Base-by-base conservation (phyloP, 371 early-diverging fungal genomes). In the Syncephalastrum sp. region DNA sequence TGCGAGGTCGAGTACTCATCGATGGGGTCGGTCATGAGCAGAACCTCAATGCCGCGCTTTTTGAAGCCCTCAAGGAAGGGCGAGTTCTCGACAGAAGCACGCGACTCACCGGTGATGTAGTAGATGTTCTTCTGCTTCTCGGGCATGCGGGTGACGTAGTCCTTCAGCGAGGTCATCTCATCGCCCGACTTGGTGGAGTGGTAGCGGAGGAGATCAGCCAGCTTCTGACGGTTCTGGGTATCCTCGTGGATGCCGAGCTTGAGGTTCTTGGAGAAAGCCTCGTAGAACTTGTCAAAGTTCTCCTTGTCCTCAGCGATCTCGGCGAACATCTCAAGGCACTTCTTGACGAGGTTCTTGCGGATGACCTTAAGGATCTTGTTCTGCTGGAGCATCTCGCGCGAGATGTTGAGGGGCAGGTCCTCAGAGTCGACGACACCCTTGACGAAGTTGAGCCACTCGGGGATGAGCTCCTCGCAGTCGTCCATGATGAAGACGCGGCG, bases 21-120 rank as follows among this genome's bases (percentile, higher is more conserved):
- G 70, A 94, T 92, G 61, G 94, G 95, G 70, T 96, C 96, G 50
- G 92, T 91, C 91, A 96, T 90, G 86, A 86, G 91, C 63, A 99
- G 79, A 43, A 99, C 99, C 68, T 91, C 91, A 67, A 81, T 96
- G 75, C 99, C 97, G 83, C 90, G 90, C 91, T 94, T 91, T 90
- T 94, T 96, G 79, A 99, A 88, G 57, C 87, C 93, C 84, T 99
- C 99, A 24, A 99, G 80, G 91, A 97, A 99, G 46, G 99, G 98
- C 59, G 94, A 91, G 76, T 92, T 91, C 79, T 96, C 96, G 51
- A 99, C 94, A 27, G 94, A 92, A 59, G 90, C 84, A 69, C 91
- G 89, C 72, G 90, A 90, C 79, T 96, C 94, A 63, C 99, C 99
- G 57, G 99, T 98, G 82, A 99, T 92, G 86, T 97, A 96, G 88